These are phyloP conservation scores for Physaria fendleri DNA, from an alignment of 345 rosid genomes.

Conservation along the genomic window DNA sequence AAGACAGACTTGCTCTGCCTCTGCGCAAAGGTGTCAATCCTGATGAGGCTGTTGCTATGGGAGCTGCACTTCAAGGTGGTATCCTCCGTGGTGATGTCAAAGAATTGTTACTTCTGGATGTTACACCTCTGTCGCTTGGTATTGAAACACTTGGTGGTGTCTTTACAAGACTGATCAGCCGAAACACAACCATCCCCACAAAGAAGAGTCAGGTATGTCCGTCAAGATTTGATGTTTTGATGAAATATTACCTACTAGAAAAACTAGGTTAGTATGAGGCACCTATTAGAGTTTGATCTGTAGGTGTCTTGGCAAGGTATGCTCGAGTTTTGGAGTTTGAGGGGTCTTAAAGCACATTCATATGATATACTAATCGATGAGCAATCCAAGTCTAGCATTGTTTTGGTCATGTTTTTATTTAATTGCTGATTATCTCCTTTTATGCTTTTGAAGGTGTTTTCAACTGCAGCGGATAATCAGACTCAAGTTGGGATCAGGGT, in stretches of 20 bases:
- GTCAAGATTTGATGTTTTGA: not conserved
- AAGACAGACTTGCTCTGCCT: conserved; percentile 77
- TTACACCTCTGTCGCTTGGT: conserved; percentile 84
- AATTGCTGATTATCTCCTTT: not conserved
- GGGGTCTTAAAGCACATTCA: not conserved
- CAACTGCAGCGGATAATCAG: conserved; percentile 90
- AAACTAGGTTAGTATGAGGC: not conserved
- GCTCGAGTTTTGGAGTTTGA: not conserved
- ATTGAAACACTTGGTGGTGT: conserved; percentile 88
- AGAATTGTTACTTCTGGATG: conserved; percentile 78
- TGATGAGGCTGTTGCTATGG: conserved; percentile 86
- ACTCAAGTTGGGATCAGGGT: conserved; percentile 82
- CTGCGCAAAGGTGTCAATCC: conserved; percentile 92
- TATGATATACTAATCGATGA: not conserved
- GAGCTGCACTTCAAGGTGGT: conserved; percentile 91
- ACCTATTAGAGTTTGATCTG: not conserved
- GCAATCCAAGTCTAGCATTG: not conserved
- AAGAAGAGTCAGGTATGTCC: conserved; percentile 70
- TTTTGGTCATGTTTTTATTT: not conserved
- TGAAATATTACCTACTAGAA: not conserved
- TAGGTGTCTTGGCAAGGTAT: not conserved
- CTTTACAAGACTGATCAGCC: conserved; percentile 58
- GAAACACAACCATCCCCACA: conserved; percentile 88
- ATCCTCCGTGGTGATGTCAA: conserved; percentile 93
- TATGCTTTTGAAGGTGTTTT: conserved; percentile 51